A percentile compares a stretch with the other conserved stretches of the same genome.
These are phyloP conservation scores for Colletotrichum sp. DNA, from an alignment of 2,329 filamentous ascomycete genomes.

Conservation along the genomic window DNA sequence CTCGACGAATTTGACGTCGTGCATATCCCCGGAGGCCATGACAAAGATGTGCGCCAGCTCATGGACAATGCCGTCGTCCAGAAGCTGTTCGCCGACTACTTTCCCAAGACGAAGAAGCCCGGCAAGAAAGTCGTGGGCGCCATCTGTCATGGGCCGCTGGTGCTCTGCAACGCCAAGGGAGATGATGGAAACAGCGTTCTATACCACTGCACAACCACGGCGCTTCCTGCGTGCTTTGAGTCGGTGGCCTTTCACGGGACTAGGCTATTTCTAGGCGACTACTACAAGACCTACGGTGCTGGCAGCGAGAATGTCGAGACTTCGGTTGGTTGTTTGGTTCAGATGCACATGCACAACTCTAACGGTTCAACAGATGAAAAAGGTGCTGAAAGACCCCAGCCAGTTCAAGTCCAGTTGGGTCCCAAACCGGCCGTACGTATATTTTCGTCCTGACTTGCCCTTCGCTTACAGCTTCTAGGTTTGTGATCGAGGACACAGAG, in stretches of 20 bases:
- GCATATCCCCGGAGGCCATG: conserved; percentile 58
- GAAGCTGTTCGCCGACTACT: conserved; percentile 48
- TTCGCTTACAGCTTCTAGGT: conserved; percentile 33
- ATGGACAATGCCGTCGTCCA: conserved; percentile 54
- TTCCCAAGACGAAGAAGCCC: conserved; percentile 50
- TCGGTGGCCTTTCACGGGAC: conserved; percentile 54
- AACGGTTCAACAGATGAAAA: conserved; percentile 40
- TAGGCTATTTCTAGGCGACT: conserved; percentile 54
- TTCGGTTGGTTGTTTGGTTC: conserved; percentile 37
- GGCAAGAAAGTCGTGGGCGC: conserved; percentile 49
- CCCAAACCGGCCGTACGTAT: conserved; percentile 1
- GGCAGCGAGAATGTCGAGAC: conserved; percentile 54
- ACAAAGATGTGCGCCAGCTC: conserved; percentile 55
- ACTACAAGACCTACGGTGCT: conserved; percentile 61
- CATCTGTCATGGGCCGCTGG: conserved; percentile 59
- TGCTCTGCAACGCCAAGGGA: conserved; percentile 47
- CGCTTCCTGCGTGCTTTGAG: conserved; percentile 54
- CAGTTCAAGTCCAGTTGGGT: conserved; percentile 51
- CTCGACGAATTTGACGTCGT: conserved; percentile 52
- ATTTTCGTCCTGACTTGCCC: not conserved
- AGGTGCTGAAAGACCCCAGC: conserved; percentile 42
- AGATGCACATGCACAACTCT: not conserved
- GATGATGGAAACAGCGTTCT: conserved; percentile 50
- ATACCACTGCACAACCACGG: conserved; percentile 51
- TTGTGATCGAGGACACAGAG: conserved; percentile 52